Base-by-base conservation (phyloP, 495 filamentous ascomycete species). In the Astrothelium subdiscretum region DNA sequence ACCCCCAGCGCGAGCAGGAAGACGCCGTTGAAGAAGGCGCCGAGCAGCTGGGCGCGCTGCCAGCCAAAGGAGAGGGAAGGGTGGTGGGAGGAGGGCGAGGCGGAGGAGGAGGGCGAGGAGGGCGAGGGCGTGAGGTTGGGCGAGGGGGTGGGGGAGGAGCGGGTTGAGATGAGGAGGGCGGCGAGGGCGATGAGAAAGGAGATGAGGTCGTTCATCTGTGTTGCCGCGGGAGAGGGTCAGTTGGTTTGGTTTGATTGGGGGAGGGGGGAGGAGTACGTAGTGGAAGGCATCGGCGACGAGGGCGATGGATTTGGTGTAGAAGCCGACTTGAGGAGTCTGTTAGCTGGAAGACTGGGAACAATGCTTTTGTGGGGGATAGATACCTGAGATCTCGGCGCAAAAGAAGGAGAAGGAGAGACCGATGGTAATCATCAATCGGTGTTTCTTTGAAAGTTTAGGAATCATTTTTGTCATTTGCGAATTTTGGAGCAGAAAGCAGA, bases 391-490 rank as follows among this genome's bases (percentile, higher is more conserved):
- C 59, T 81, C 80, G 3, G 74, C 76, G 13, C 78, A 35, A 65
- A 82, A 82, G 63, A 82, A 82, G 20, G 65, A 68, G 3, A 75
- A 75, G n/a, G 80, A 79, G 22, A 81, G 80, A 0, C 48, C 72
- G 60, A 82, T 81, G 13, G 80, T 77, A n/a, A 73, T 69, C 5
- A 63, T 66, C 42, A 82, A 67, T 20, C 79, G 73, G 59, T 70
- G 72, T 18, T 73, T 73, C 22, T 61, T 61, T 4, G 32, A 43
- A 15, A 61, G 59, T 18, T 40, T 40, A 3, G 32, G 43, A 24
- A 29, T 8, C 48, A 54, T 54, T 12, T 38, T 38, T 38, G 35
- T 6, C 0, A 38, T 38, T 38, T 8, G 35, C 8, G 15, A 15
- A 38, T 38, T n/a, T n/a, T n/a, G n/a, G n/a, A n/a, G n/a, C n/a